phyloP scores from a whole-genome alignment of 1,139 yeast species.

The Yamadazyma mexicana region DNA sequence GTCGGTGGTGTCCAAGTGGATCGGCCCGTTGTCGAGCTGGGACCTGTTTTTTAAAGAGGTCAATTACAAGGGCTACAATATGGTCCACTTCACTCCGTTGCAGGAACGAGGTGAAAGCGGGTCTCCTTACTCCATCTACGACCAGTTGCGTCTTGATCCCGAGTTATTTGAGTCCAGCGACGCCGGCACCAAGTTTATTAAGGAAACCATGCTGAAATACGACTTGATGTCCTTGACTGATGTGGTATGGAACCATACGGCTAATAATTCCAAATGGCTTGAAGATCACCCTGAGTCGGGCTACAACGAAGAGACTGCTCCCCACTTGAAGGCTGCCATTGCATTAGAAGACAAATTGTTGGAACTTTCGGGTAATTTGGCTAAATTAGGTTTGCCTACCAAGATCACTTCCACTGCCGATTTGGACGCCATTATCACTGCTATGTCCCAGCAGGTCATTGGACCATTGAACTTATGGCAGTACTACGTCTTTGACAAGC shows the following conservation, averaged over 20 bases:
- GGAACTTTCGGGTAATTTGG: conserved; percentile 59
- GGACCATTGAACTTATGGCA: conserved; percentile 79
- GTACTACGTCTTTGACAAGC: conserved; percentile 70
- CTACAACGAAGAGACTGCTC: conserved; percentile 82
- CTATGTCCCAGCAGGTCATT: conserved; percentile 66
- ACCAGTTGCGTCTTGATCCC: conserved; percentile 79
- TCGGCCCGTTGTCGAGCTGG: conserved; percentile 72
- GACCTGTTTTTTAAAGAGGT: conserved; percentile 60
- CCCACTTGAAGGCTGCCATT: conserved; percentile 81
- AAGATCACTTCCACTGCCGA: conserved; percentile 51
- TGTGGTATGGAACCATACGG: conserved; percentile 93
- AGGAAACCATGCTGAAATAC: conserved; percentile 51
- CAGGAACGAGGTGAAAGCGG: conserved; percentile 86
- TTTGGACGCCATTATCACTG: conserved; percentile 59
- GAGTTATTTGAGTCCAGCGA: conserved; percentile 50
- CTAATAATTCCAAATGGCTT: conserved; percentile 85
- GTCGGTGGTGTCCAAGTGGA: conserved; percentile 88
- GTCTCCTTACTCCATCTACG: conserved; percentile 90
- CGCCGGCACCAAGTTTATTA: conserved; percentile 27
- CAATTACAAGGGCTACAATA: conserved; percentile 78
- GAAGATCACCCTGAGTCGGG: conserved; percentile 87
- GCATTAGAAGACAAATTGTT: conserved; percentile 73
- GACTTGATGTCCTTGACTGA: conserved; percentile 80
- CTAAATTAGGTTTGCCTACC: conserved; percentile 60
- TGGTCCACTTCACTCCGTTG: conserved; percentile 94